Base-by-base conservation (phyloP, 495 filamentous ascomycete species). In the Podospora pseudoanserina region DNA sequence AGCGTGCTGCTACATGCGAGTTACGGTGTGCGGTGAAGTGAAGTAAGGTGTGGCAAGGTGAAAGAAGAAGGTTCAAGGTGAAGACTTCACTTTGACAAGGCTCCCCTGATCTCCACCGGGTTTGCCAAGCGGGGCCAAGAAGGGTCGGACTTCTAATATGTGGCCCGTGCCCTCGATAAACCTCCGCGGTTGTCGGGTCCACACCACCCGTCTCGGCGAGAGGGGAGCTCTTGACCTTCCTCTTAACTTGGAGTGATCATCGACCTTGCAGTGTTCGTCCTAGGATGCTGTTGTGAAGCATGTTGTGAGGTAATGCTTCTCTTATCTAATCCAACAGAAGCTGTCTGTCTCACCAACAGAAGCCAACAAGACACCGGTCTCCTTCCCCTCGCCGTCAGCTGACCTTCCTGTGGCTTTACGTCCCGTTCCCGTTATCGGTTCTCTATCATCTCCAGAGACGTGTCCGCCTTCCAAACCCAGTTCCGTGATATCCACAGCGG, bases 401-500 rank as follows among this genome's bases (percentile, higher is more conserved):
- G 39, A 49, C 39, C 39, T 49, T 58, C 7, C 30, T 58, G 56
- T 58, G 56, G 56, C 23, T 20, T 58, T 9, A 20, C 5, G 1
- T 56, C 67, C 23, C 23, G 27, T 49, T 49, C 39, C 39, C 39
- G 39, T 49, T 49, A 49, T 49, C 13, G 39, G 13, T 23, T 23
- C 23, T 23, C 23, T 49, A 49, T 49, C 39, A 49, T 49, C 7
- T 49, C 39, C 6, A 49, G 23, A 49, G 39, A 61, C 66, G 60
- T 63, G 60, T 63, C 34, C 61, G 32, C 32, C 61, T 60, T 19
- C 32, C 56, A 65, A 44, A 57, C 56, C 44, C 69, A 65, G 26
- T 55, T 65, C 53, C 60, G 64, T 55, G 65, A 70, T 32, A 55
- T 69, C 60, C 60, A 69, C 61, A 39, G 65, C 70, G 72, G 72